Conservation (phyloP, 169 alveolate species). For the Perkinsus marinus region DNA sequence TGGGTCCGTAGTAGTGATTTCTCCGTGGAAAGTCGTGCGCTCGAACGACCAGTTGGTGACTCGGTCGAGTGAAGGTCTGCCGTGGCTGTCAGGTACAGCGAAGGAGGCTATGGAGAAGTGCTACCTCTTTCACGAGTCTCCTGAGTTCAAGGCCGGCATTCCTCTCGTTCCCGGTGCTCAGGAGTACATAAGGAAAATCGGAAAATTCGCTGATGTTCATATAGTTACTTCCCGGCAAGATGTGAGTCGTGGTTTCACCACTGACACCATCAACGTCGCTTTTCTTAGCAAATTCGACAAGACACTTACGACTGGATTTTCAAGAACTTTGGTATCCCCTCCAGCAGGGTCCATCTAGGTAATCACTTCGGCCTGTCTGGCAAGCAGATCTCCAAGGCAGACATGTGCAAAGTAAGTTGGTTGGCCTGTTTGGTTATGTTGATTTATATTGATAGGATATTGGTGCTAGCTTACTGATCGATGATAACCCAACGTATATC, state of each 20-base stretch:
- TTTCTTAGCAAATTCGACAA: not conserved
- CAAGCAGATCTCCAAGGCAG: not conserved
- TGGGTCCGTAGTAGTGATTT: too few species aligned
- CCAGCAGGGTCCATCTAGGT: not conserved
- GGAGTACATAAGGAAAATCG: not conserved
- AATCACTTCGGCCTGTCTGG: not conserved
- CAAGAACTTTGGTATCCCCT: not conserved
- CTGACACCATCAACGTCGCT: too few species aligned
- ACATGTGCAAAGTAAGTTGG: not conserved
- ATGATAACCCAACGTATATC: too few species aligned
- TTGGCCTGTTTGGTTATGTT: too few species aligned
- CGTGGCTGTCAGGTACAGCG: not conserved
- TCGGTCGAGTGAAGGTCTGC: too few species aligned
- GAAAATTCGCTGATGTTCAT: not conserved
- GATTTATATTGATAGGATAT: not conserved
- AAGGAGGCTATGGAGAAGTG: not conserved
- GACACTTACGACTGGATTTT: not conserved
- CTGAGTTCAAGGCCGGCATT: not conserved
- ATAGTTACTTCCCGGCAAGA: not conserved
- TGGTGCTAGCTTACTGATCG: not conserved
- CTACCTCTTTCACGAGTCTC: not conserved
- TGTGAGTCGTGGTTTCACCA: not conserved
- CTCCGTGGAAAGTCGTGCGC: not conserved
- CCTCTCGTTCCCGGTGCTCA: not conserved
- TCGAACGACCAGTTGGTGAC: not conserved